Evolutionary conservation across 306 rosid species (phyloP), one percentile per base, ranked within the genome.

Genomic region (Cicer pinnatifidum): DNA sequence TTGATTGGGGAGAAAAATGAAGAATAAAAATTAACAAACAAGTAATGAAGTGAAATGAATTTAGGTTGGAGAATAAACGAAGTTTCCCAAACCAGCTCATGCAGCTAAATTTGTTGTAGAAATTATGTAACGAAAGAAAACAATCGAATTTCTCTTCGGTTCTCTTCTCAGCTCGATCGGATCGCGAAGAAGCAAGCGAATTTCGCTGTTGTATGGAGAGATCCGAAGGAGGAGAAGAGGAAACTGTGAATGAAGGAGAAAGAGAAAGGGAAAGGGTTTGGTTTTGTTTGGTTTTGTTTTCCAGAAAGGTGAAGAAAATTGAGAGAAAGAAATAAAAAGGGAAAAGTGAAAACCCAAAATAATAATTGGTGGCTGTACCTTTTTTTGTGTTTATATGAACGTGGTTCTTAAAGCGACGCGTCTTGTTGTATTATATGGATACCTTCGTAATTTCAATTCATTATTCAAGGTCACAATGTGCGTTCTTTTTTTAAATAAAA

Each of bases 21-120:
- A 86, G 97, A 45, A 59, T 84, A 72, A 95, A 95, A 73, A 95
- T 85, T 69, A 95, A 88, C 15, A 91, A 86, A 89, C 85, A 90
- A 75, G 90, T 85, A 41, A 87, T 68, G 75, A 87, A 91, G 84
- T 90, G 88, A 84, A 87, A 87, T 7, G 95, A 91, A 84, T 88
- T 89, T 40, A 85, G 83, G 84, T 87, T 87, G 79, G 83, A 82
- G 78, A 80, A 82, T 75, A 88, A 87, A 85, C 92, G 91, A 71
- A 85, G 91, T 74, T 89, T 89, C 87, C 96, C 90, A 47, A 83
- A 91, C 90, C 99, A 91, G 97, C 86, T 95, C 99, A 91, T 95
- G 88, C 99, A 86, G 68, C 86, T 93, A 72, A 71, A n/a, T 69
- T 82, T 63, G 80, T 79, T 74, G 54, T 28, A 28, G 35, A 64